phyloP scores from a whole-genome alignment of 129 eudicot genomes.

The Flaveria brownii region DNA sequence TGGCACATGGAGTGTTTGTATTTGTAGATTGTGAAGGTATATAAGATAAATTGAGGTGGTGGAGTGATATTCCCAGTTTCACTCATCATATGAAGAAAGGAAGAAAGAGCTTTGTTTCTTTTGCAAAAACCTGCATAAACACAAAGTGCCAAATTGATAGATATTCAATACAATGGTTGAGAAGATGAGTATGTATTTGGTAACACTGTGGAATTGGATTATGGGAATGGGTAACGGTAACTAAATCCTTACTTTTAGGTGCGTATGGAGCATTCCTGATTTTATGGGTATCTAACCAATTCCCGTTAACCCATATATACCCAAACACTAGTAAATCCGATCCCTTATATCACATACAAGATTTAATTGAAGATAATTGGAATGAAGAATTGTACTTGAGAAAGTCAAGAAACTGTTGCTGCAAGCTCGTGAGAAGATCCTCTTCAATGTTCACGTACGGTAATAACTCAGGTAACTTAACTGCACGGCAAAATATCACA shows the following conservation, averaged over 20 bases:
- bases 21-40: conserved; percentile 10
- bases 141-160: conserved; percentile 5
- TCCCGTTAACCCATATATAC: background rate
- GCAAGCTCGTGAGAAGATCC: conserved; percentile 57
- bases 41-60: conserved; percentile 5
- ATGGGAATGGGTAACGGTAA: background rate
- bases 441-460: conserved; percentile 70
- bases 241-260: too few relatives aligned
- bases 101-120: conserved; percentile 69
- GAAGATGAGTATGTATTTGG: background rate
- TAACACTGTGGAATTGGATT: background rate
- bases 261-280: background rate
- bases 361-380: conserved; percentile 4
- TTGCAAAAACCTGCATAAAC: conserved; percentile 69
- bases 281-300: background rate
- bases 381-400: conserved; percentile 54
- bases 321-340: background rate
- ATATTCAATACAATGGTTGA: conserved; percentile 2
- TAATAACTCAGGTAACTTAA: conserved; percentile 82
- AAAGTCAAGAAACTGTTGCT: conserved; percentile 69
- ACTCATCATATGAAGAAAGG: conserved; percentile 53
- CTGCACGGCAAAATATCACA: conserved; percentile 47
- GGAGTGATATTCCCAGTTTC: conserved; percentile 35
- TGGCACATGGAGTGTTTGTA: conserved; percentile 25
- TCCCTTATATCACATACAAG: background rate